Base-by-base conservation (phyloP, 441 rosid genomes). In the Populus hybrid region DNA sequence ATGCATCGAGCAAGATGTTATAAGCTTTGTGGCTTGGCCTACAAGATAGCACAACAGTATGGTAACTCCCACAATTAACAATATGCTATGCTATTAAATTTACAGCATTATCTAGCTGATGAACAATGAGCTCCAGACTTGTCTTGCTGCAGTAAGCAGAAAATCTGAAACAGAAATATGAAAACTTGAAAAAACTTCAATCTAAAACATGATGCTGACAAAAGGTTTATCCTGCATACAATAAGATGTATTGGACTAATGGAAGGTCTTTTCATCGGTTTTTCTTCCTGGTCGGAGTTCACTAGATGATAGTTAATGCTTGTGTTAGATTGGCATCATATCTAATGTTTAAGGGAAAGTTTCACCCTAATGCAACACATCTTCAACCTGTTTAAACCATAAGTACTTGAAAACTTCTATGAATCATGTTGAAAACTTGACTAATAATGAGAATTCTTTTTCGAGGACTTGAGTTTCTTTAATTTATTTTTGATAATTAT, bases 11-110 rank as follows among this genome's bases (percentile, higher is more conserved):
- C 89, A 95, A 86, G 80, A 92, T 92, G 84, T 95, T 92, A 82
- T 95, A 95, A 50, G 97, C 97, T 87, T 92, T 89, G 78, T 83
- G 95, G n/a, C 93, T 92, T 20, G 98, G 99, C 87, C 99, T 95
- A 79, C 69, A 89, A 66, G 82, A 65, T 10, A 80, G 34, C 38
- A 83, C 21, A 68, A 69, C 68, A 57, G 36, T 1, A 50, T 46
- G 69, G 28, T 76, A 72, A 75, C 42, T 63, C 69, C 69, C 75
- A 40, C 14, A 50, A 57, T 46, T 10, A 67, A 80, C 61, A 53
- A 53, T 53, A 53, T 18, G 61, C 21, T 6, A 53, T 18, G n/a
- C 21, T 6, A 53, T 53, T 16, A 50, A 50, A 50, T 50, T 50
- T 50, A 50, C 59, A 50, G n/a, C n/a, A 50, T 50, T 50, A 50